phyloP scores from a whole-genome alignment of 1,139 yeast genomes.

The Saccharomyces hybrid region DNA sequence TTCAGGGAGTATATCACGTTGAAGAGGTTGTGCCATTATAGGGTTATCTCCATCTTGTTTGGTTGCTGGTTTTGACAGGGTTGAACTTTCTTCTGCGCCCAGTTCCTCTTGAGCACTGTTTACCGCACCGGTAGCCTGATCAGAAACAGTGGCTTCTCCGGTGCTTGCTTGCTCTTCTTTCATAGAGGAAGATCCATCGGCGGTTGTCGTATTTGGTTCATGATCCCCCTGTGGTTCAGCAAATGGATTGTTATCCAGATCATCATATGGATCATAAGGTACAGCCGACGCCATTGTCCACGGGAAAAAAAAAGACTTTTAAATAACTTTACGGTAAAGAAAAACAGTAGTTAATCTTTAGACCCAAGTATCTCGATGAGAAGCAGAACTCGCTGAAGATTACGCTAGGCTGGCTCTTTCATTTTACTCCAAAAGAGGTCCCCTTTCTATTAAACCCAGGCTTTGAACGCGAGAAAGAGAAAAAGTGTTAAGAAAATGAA shows the following conservation, averaged over 20 bases:
- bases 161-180: neutral
- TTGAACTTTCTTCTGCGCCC: slow-evolving; percentile 37
- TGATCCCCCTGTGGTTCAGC: slow-evolving; percentile 13
- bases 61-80: slow-evolving; percentile 25
- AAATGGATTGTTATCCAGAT: slow-evolving; percentile 22
- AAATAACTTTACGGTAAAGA: neutral
- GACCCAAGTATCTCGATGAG: neutral
- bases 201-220: slow-evolving; percentile 27
- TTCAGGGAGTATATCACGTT: slow-evolving; percentile 1
- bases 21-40: neutral
- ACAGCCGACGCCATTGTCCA: slow-evolving; percentile 25
- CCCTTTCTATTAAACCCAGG: neutral
- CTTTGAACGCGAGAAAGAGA: neutral
- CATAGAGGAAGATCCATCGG: neutral
- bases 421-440: slow-evolving; percentile 1
- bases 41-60: neutral
- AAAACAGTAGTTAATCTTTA: neutral
- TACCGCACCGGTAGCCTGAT: slow-evolving; percentile 10
- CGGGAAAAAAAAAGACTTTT: neutral
- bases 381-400: neutral
- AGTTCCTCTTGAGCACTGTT: slow-evolving; percentile 44
- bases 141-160: slow-evolving; percentile 2
- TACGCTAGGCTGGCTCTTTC: neutral
- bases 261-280: slow-evolving; percentile 46
- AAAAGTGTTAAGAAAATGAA: neutral